These are phyloP conservation scores for Tanozyma kutaoensis DNA, from an alignment of 805 yeast genomes.

Conservation along the genomic window DNA sequence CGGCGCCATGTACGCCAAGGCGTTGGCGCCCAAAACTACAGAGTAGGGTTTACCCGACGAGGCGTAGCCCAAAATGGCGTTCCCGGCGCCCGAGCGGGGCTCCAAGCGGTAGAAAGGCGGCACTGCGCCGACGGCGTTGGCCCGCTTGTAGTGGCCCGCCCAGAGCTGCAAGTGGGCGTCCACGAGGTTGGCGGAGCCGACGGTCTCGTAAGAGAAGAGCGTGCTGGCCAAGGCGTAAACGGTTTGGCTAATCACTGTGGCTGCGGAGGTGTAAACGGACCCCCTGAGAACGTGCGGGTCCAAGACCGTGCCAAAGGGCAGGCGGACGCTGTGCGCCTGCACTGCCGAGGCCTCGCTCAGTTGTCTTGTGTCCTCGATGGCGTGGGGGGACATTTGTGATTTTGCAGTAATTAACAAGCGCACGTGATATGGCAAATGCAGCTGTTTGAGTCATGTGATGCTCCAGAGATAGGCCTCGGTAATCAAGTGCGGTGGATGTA, in stretches of 20 bases:
- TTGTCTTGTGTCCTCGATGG: no score
- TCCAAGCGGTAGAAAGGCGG: constrained; percentile 54
- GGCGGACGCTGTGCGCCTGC: no score
- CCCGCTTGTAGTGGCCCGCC: constrained; percentile 35
- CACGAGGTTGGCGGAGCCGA: constrained; percentile 46
- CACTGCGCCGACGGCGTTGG: constrained; percentile 40
- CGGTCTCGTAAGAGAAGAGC: constrained; percentile 59
- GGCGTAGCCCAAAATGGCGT: constrained; percentile 59
- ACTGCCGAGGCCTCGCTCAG: no score
- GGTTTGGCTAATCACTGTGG: constrained; percentile 39
- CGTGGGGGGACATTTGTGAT: no score
- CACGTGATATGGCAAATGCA: no score
- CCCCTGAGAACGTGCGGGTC: constrained; percentile 41
- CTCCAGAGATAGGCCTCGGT: no score
- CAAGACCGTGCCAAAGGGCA: constrained; percentile 49
- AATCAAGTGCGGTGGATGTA: no score
- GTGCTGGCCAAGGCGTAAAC: constrained; percentile 36
- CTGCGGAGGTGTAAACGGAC: constrained; percentile 39
- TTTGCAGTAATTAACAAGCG: no score
- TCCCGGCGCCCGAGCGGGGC: constrained; percentile 76
- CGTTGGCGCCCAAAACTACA: constrained; percentile 52
- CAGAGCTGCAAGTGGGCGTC: constrained; percentile 51
- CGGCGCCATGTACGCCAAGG: constrained; percentile 57
- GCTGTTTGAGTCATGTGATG: no score
- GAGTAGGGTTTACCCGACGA: constrained; percentile 16